Base-by-base conservation (phyloP, 176 grass and related monocot species). In the Hsuehochloa calcarea region DNA sequence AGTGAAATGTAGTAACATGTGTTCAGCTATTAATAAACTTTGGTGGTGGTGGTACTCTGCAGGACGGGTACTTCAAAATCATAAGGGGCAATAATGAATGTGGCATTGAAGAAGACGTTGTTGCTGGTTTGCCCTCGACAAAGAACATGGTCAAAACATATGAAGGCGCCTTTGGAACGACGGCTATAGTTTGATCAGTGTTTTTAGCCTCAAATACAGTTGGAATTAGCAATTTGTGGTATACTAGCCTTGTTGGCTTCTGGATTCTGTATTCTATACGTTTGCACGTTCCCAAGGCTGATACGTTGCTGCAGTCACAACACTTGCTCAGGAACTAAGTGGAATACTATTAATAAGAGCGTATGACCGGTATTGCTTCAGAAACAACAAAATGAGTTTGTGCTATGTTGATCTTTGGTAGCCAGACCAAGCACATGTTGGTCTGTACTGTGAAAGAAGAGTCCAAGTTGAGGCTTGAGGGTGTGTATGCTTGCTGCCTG, bases 51-150 rank as follows among this genome's bases (percentile, higher is more conserved):
- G 15, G 38, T 86, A 22, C 59, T 61, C 38, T 88, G 40, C 79
- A 95, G 96, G 91, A 95, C 26, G 93, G 96, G 9, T 98, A 95
- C 86, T 98, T 98, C 89, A 98, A 95, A 83, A 98, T 98, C 23
- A 27, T 74, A 52, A 87, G 95, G 87, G 91, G 95, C 41, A 87
- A 0, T 0, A 95, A 98, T 19, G 95, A 98, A 87, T 98, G 95
- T 25, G 93, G 85, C 54, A 98, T 98, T 10, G 95, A 95, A 82
- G 92, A 80, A 54, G 95, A 81, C 26, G 95, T 90, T 9, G 81
- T 83, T 77, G 91, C 95, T 8, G 95, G 95, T 78, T 79, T 98
- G 85, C 93, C 93, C 16, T 92, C 93, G 0, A 75, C 85, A 49
- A 98, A 93, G 87, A 98, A 98, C 78, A 67, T 59, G 22, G 47